Evolutionary conservation across 2,329 filamentous ascomycete genomes (phyloP).

Genomic region (Fonsecaea pedrosoi): DNA sequence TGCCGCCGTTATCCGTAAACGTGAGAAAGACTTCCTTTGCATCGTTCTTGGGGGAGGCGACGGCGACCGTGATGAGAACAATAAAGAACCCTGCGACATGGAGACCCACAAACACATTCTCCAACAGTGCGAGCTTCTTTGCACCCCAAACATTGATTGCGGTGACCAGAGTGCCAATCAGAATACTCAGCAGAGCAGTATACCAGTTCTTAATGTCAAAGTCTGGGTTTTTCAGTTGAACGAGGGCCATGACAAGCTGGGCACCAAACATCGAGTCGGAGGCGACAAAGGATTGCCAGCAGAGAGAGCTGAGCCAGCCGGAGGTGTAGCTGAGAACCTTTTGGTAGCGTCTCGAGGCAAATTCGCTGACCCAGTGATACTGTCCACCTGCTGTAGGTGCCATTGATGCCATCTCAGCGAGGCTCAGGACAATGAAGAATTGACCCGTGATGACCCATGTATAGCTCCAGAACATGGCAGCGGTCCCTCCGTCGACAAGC

Average conservation of each 20-base stretch:
- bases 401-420: slow-evolving; percentile 69
- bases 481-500: slow-evolving; percentile 32
- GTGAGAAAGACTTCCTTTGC: slow-evolving; percentile 46
- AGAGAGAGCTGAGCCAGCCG: slow-evolving; percentile 52
- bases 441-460: slow-evolving; percentile 67
- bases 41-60: slow-evolving; percentile 44
- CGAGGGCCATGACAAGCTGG: slow-evolving; percentile 43
- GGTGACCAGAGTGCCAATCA: slow-evolving; percentile 52
- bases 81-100: slow-evolving; percentile 49
- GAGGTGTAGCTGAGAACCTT: slow-evolving; percentile 61
- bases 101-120: slow-evolving; percentile 48
- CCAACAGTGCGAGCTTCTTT: slow-evolving; percentile 46
- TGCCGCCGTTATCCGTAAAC: slow-evolving; percentile 47
- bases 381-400: slow-evolving; percentile 58
- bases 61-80: slow-evolving; percentile 44
- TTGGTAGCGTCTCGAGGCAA: slow-evolving; percentile 57
- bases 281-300: slow-evolving; percentile 24
- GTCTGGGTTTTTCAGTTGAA: slow-evolving; percentile 50
- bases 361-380: slow-evolving; percentile 62
- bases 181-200: slow-evolving; percentile 57
- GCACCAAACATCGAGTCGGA: slow-evolving; percentile 23
- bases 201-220: slow-evolving; percentile 56
- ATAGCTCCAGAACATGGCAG: slow-evolving; percentile 43
- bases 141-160: slow-evolving; percentile 50
- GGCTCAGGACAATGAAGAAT: slow-evolving; percentile 63